These are phyloP conservation scores for Colletotrichum sp. DNA, from an alignment of 2,329 filamentous ascomycete species.

Conservation along the genomic window DNA sequence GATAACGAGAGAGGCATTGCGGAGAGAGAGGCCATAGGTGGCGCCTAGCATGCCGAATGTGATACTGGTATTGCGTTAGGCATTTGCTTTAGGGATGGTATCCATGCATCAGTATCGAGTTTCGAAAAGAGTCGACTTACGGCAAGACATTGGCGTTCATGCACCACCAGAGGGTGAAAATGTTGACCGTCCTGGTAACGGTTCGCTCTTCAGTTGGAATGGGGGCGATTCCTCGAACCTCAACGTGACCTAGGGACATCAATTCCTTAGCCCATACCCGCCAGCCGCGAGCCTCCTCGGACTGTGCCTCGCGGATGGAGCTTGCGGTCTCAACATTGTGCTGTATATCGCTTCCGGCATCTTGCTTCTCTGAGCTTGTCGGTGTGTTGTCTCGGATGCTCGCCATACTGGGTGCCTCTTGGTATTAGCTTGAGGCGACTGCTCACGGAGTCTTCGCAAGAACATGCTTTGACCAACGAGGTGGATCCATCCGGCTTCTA, in stretches of 20 bases:
- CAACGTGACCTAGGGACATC: conserved; percentile 24
- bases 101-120: no score
- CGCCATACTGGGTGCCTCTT: no score
- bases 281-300: neutral
- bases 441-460: no score
- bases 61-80: no score
- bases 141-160: conserved; percentile 35
- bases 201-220: conserved; percentile 33
- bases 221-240: conserved; percentile 32
- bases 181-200: conserved; percentile 33
- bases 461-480: no score
- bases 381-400: neutral
- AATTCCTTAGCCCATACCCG: neutral
- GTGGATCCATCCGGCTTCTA: no score
- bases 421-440: no score
- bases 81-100: no score
- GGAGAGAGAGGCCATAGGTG: conserved; percentile 44
- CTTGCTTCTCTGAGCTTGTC: neutral
- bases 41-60: conserved; percentile 51
- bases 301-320: neutral
- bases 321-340: neutral
- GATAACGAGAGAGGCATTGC: conserved; percentile 48
- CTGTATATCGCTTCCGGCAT: neutral
- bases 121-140: no score
- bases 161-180: conserved; percentile 35